phyloP scores from a whole-genome alignment of 1,284 basidiomycete genomes.

The Cryptococcus deneoformans region DNA sequence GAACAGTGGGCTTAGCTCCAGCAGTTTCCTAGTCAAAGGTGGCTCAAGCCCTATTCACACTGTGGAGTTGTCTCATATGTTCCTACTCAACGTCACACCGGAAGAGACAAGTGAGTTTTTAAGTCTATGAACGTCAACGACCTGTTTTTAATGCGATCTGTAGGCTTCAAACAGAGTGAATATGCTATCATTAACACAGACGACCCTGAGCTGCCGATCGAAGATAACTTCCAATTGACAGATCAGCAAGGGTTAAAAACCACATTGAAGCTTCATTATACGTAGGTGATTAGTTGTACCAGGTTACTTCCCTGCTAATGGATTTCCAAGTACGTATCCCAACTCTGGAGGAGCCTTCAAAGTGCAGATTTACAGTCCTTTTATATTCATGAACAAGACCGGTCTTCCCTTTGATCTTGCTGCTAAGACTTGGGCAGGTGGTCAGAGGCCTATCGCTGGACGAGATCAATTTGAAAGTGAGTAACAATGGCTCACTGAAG shows the following conservation, averaged over 20 bases:
- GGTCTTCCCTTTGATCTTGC: conserved; percentile 76
- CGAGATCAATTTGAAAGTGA: conserved; percentile 53
- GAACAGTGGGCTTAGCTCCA: conserved; percentile 75
- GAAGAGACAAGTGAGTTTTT: conserved; percentile 73
- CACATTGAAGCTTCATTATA: conserved; percentile 80
- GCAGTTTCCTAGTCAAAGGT: conserved; percentile 88
- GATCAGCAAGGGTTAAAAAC: conserved; percentile 78
- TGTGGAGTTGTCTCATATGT: conserved; percentile 88
- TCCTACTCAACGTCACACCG: conserved; percentile 86
- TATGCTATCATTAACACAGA: conserved; percentile 98
- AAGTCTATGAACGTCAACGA: neutral
- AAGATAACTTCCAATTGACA: conserved; percentile 56
- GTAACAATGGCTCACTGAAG: conserved; percentile 3
- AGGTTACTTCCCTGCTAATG: neutral
- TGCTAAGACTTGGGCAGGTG: conserved; percentile 68
- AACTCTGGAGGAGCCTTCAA: conserved; percentile 98
- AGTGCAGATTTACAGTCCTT: conserved; percentile 94
- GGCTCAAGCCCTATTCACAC: conserved; percentile 97
- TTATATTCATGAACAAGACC: conserved; percentile 91
- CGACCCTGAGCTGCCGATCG: conserved; percentile 61
- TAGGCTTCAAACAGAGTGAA: conserved; percentile 73
- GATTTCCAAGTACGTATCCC: conserved; percentile 63
- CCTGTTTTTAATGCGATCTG: neutral
- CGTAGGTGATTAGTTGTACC: conserved; percentile 55
- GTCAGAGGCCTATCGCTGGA: conserved; percentile 81